phyloP scores from a whole-genome alignment of 257 asterid species.

The Cynanchum wilfordii region DNA sequence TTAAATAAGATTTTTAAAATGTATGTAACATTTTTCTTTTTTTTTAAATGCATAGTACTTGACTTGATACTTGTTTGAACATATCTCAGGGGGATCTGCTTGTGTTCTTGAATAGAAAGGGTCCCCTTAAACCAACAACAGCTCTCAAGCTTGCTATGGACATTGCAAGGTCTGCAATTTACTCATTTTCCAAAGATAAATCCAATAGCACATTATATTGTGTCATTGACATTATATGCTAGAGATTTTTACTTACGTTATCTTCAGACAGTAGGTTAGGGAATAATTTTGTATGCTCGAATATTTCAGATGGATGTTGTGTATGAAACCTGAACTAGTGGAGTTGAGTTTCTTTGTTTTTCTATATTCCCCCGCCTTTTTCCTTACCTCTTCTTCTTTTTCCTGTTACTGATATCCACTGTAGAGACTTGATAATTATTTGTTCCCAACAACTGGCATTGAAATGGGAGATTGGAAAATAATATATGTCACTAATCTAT shows the following conservation, averaged over 20 bases:
- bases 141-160: conserved; percentile 95
- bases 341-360: background rate
- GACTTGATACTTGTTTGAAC: background rate
- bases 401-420: background rate
- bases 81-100: conserved; percentile 72
- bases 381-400: background rate
- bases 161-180: conserved; percentile 66
- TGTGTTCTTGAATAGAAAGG: conserved; percentile 57
- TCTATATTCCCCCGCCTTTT: no score
- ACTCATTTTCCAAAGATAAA: conserved; percentile 7
- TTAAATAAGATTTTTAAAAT: background rate
- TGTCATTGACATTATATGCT: background rate
- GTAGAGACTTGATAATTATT: background rate
- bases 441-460: background rate
- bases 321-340: background rate
- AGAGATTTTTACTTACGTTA: background rate
- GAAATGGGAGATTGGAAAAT: background rate
- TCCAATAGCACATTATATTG: background rate
- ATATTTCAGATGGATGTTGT: background rate
- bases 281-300: background rate
- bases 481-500: background rate
- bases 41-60: background rate
- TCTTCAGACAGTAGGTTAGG: background rate
- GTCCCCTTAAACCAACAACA: conserved; percentile 72
- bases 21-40: no score